These are phyloP conservation scores for Chalciporus piperatus DNA, from an alignment of 768 basidiomycete species.

Conservation along the genomic window DNA sequence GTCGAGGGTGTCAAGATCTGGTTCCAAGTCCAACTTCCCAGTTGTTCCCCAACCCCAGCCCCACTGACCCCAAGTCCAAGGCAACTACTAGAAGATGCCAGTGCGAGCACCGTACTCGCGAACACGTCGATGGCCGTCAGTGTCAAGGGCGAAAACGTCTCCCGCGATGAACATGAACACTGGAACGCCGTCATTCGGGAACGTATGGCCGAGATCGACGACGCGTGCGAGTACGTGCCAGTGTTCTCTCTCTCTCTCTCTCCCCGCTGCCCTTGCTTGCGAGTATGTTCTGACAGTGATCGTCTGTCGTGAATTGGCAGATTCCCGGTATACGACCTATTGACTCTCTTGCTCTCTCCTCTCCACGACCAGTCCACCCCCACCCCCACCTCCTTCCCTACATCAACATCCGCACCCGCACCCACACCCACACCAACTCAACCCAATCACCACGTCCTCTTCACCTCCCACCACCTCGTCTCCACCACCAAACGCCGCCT, in stretches of 20 bases:
- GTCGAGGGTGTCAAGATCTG: slow-evolving; percentile 27
- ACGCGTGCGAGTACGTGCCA: slow-evolving; percentile 29
- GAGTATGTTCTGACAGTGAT: too few species aligned
- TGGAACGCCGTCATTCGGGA: slow-evolving; percentile 45
- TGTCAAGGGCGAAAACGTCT: slow-evolving; percentile 47
- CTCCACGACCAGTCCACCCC: slow-evolving; percentile 42
- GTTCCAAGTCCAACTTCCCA: slow-evolving; percentile 37
- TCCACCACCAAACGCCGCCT: slow-evolving; percentile 62
- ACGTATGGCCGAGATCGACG: slow-evolving; percentile 34
- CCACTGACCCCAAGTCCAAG: neutral
- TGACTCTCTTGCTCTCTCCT: slow-evolving; percentile 58
- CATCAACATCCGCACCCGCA: neutral
- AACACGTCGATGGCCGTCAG: slow-evolving; percentile 27
- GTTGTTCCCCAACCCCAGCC: slow-evolving; percentile 9
- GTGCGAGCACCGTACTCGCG: neutral
- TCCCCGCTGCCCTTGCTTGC: too few species aligned
- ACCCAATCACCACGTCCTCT: slow-evolving; percentile 51
- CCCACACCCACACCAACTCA: neutral
- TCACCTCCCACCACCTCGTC: slow-evolving; percentile 72
- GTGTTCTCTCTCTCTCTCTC: too few species aligned
- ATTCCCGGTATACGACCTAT: slow-evolving; percentile 58
- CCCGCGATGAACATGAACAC: slow-evolving; percentile 45
- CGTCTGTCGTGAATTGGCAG: slow-evolving; percentile 32
- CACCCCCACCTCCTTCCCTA: neutral
- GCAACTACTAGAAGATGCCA: too few species aligned